Evolutionary conservation across 495 filamentous ascomycete species (phyloP).

Genomic region (Penicillium canariense): DNA sequence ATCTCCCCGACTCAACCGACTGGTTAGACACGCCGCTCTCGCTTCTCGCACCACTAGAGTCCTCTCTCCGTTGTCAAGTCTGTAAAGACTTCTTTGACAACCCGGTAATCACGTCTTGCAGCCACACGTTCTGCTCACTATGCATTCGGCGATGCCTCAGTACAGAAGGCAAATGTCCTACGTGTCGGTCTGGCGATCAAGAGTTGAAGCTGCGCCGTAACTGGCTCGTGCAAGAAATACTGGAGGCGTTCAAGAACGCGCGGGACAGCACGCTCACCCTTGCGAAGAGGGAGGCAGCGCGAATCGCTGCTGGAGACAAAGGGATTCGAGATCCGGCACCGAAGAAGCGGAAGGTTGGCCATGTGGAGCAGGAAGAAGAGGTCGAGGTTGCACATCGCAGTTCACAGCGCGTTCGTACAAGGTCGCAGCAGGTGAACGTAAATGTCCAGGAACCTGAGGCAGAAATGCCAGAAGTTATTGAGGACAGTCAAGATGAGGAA

Average conservation of each 20-base stretch:
- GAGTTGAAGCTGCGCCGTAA: constrained; percentile 82
- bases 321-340: constrained; percentile 19
- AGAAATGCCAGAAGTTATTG: constrained; percentile 27
- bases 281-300: constrained; percentile 44
- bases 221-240: constrained; percentile 76
- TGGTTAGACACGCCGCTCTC: constrained; percentile 82
- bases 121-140: constrained; percentile 93
- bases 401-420: constrained; percentile 38
- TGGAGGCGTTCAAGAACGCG: constrained; percentile 70
- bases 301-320: constrained; percentile 16
- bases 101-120: constrained; percentile 91
- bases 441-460: background rate
- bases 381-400: constrained; percentile 7
- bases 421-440: constrained; percentile 25
- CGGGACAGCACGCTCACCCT: constrained; percentile 61
- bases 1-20: constrained; percentile 86
- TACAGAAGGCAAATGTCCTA: constrained; percentile 79
- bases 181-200: constrained; percentile 74
- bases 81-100: constrained; percentile 97
- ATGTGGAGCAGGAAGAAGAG: constrained; percentile 20
- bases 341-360: constrained; percentile 47
- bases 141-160: constrained; percentile 86
- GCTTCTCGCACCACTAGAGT: constrained; percentile 71
- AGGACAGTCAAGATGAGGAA: constrained; percentile 42
- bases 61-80: constrained; percentile 87